A percentile compares a stretch with the other conserved stretches of the same genome.
These are phyloP conservation scores for Wickerhamomyces sp. DNA, from an alignment of 1,139 yeast genomes.

Conservation along the genomic window DNA sequence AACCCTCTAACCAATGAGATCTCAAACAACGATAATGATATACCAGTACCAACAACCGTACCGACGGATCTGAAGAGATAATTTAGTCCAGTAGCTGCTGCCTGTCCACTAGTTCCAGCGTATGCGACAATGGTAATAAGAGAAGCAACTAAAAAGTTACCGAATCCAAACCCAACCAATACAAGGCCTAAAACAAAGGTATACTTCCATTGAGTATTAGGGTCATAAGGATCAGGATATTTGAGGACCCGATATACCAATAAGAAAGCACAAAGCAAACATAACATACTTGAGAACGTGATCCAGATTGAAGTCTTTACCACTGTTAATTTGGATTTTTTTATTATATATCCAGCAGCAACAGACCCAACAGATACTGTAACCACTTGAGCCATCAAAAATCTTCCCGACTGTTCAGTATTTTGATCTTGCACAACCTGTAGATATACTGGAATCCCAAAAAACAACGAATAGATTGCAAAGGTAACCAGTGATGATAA, in stretches of 20 bases:
- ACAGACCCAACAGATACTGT: constrained; percentile 52
- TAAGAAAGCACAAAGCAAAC: constrained; percentile 19
- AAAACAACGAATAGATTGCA: constrained; percentile 40
- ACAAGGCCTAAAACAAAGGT: too few relatives aligned
- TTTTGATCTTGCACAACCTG: constrained; percentile 46
- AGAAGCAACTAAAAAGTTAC: too few relatives aligned
- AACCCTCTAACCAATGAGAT: too few relatives aligned
- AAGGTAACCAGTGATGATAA: constrained; percentile 50
- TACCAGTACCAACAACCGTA: too few relatives aligned
- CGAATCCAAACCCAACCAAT: too few relatives aligned
- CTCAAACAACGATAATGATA: too few relatives aligned
- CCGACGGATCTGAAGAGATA: too few relatives aligned
- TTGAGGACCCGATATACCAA: constrained; percentile 13
- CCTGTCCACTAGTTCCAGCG: too few relatives aligned
- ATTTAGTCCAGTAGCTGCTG: too few relatives aligned
- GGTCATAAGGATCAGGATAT: constrained; percentile 6
- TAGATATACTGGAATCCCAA: constrained; percentile 49
- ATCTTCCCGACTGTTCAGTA: constrained; percentile 46
- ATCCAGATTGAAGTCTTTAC: constrained; percentile 1
- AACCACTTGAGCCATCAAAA: constrained; percentile 38
- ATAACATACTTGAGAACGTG: constrained; percentile 20
- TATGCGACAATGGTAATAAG: too few relatives aligned
- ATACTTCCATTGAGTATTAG: not conserved
- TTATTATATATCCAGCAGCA: constrained; percentile 41
- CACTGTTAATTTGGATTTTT: constrained; percentile 17